phyloP scores from a whole-genome alignment of 768 basidiomycete genomes.

The Chalciporus sphaerocephalus region DNA sequence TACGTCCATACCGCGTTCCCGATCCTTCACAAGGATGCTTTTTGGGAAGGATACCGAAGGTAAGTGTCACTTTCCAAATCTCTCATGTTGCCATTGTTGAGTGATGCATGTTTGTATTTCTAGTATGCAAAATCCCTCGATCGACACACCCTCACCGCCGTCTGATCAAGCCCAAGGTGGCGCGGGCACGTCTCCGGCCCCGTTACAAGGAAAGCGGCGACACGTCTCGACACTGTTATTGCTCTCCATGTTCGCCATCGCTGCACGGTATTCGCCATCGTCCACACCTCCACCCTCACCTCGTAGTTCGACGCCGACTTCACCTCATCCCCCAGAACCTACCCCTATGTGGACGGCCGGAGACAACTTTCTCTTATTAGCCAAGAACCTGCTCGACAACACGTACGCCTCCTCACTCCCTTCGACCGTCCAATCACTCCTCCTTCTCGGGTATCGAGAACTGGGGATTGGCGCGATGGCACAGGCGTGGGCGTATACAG shows the following conservation, averaged over 20 bases:
- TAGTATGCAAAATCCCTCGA: conserved; percentile 25
- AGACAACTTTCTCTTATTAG: conserved; percentile 63
- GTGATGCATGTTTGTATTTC: not conserved
- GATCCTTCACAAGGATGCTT: conserved; percentile 65
- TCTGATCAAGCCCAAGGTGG: conserved; percentile 16
- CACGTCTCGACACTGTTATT: conserved; percentile 63
- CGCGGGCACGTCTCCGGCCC: conserved; percentile 28
- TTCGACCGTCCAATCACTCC: conserved; percentile 72
- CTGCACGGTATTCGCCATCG: conserved; percentile 59
- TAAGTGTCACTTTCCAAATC: conserved; percentile 15
- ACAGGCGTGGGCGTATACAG: conserved; percentile 79
- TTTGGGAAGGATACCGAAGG: conserved; percentile 55
- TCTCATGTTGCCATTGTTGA: not conserved
- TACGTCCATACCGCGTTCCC: conserved; percentile 80
- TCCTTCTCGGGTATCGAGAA: conserved; percentile 81
- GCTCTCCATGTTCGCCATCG: conserved; percentile 79
- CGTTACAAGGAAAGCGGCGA: conserved; percentile 40
- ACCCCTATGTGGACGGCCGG: conserved; percentile 79
- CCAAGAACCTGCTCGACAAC: conserved; percentile 61
- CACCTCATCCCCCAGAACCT: conserved; percentile 39
- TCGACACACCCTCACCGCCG: conserved; percentile 32
- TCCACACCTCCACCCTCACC: conserved; percentile 25
- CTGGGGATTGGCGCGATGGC: conserved; percentile 88
- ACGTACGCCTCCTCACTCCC: conserved; percentile 69
- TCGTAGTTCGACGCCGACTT: conserved; percentile 29